phyloP scores from a whole-genome alignment of 257 asterid species.

The Scutellaria minor region DNA sequence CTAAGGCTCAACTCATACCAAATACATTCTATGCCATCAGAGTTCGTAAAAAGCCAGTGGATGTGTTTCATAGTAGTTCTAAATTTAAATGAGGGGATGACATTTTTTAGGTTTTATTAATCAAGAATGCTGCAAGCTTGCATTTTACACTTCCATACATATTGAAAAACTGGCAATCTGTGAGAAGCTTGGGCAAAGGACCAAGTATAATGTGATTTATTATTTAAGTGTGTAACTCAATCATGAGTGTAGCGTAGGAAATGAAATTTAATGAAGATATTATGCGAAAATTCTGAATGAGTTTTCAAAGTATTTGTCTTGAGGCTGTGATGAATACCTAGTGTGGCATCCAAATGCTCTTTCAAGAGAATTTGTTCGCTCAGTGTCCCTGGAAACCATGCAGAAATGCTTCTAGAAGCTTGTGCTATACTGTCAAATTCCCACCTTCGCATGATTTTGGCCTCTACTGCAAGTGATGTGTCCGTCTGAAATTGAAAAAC shows the following conservation, averaged over 20 bases:
- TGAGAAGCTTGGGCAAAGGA: background rate
- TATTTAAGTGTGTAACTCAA: background rate
- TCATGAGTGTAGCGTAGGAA: background rate
- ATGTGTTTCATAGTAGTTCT: background rate
- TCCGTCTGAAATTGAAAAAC: conserved; percentile 59
- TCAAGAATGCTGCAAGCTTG: background rate
- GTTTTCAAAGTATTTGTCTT: background rate
- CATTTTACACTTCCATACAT: background rate
- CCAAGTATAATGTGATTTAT: no score
- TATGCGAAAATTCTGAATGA: background rate
- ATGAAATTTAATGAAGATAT: background rate
- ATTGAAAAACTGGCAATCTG: background rate
- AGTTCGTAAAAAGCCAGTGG: background rate
- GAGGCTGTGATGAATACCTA: conserved; percentile 45
- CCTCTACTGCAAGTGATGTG: conserved; percentile 78
- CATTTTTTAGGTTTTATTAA: background rate
- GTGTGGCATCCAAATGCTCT: conserved; percentile 56
- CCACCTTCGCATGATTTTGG: conserved; percentile 78
- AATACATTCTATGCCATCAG: background rate
- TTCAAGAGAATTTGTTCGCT: conserved; percentile 57
- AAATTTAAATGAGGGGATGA: background rate
- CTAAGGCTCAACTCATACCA: background rate
- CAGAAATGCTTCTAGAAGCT: conserved; percentile 56
- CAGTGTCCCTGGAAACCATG: conserved; percentile 73
- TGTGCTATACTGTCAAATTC: conserved; percentile 77